Conservation (phyloP, 495 filamentous ascomycete species). For the Penicillium cataractarum region DNA sequence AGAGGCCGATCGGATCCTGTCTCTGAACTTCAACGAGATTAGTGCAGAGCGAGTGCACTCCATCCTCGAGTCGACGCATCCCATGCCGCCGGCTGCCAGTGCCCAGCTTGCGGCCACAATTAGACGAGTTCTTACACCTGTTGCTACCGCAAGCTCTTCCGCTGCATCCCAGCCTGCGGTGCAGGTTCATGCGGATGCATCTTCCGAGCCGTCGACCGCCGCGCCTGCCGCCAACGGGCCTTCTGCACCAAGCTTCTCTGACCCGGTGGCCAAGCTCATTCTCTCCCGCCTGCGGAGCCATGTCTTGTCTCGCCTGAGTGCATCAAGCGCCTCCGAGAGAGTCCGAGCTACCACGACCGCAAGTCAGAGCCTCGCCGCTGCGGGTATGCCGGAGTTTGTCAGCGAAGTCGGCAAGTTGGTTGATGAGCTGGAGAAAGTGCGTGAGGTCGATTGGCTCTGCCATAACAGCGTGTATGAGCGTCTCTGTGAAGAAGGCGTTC, state of each 20-base stretch:
- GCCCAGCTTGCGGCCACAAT: constrained; percentile 52
- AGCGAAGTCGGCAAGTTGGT: constrained; percentile 78
- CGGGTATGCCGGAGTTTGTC: constrained; percentile 90
- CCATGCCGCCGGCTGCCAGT: constrained; percentile 66
- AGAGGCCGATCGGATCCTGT: constrained; percentile 77
- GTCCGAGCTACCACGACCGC: constrained; percentile 80
- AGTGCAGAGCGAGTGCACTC: constrained; percentile 68
- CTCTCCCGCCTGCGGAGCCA: constrained; percentile 74
- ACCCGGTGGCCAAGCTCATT: constrained; percentile 83
- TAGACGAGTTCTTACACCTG: constrained; percentile 57
- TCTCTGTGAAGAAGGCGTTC: constrained; percentile 48
- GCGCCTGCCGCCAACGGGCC: constrained; percentile 15
- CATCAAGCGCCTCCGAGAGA: constrained; percentile 76
- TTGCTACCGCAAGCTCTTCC: constrained; percentile 42
- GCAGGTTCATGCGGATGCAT: constrained; percentile 34
- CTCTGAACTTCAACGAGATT: constrained; percentile 57
- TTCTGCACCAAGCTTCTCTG: constrained; percentile 53
- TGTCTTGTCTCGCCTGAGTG: constrained; percentile 73
- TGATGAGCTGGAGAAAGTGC: constrained; percentile 74
- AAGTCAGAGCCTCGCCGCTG: constrained; percentile 76
- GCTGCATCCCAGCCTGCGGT: constrained; percentile 42
- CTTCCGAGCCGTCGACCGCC: constrained; percentile 8
- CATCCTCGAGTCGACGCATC: constrained; percentile 76
- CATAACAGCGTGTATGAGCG: constrained; percentile 83
- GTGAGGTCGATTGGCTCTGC: constrained; percentile 75